Evolutionary conservation across 2,329 filamentous ascomycete species (phyloP).

Genomic region (Fusarium setosum): DNA sequence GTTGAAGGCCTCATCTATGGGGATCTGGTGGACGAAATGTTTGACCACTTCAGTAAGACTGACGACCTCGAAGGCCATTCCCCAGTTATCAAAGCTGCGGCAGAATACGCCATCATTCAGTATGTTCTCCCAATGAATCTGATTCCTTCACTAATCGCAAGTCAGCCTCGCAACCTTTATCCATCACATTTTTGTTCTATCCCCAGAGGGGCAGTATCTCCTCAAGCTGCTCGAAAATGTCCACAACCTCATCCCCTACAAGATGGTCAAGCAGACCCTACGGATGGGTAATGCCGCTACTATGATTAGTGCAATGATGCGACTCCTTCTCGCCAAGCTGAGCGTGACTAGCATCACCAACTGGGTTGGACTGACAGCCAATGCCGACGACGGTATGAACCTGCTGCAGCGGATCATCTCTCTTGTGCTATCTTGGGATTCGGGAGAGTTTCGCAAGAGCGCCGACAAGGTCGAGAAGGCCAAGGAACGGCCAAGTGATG

Average conservation of each 20-base stretch:
- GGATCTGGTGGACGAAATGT: slow-evolving; percentile 72
- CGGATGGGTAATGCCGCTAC: slow-evolving; percentile 82
- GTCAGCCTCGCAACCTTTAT: slow-evolving; percentile 76
- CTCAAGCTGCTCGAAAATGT: slow-evolving; percentile 77
- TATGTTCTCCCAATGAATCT: slow-evolving; percentile 52
- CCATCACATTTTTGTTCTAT: slow-evolving; percentile 78
- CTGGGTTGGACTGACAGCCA: slow-evolving; percentile 79
- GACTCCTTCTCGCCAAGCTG: slow-evolving; percentile 80
- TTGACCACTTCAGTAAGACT: slow-evolving; percentile 69
- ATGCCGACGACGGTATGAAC: slow-evolving; percentile 83
- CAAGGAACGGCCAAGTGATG: slow-evolving; percentile 66
- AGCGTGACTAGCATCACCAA: slow-evolving; percentile 80
- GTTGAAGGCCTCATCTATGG: slow-evolving; percentile 76
- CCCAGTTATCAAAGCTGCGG: slow-evolving; percentile 69
- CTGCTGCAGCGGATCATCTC: slow-evolving; percentile 81
- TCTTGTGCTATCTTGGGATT: slow-evolving; percentile 79
- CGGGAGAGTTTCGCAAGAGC: slow-evolving; percentile 74
- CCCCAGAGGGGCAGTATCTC: slow-evolving; percentile 80
- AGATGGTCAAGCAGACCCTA: slow-evolving; percentile 77
- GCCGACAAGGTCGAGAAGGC: slow-evolving; percentile 73
- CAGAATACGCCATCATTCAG: slow-evolving; percentile 77
- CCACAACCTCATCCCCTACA: slow-evolving; percentile 78
- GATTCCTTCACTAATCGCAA: slow-evolving; percentile 23
- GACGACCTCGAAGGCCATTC: slow-evolving; percentile 73
- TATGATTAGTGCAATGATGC: slow-evolving; percentile 83